phyloP scores from a whole-genome alignment of 179 eudicot genomes.

The Carnegiea gigantea region DNA sequence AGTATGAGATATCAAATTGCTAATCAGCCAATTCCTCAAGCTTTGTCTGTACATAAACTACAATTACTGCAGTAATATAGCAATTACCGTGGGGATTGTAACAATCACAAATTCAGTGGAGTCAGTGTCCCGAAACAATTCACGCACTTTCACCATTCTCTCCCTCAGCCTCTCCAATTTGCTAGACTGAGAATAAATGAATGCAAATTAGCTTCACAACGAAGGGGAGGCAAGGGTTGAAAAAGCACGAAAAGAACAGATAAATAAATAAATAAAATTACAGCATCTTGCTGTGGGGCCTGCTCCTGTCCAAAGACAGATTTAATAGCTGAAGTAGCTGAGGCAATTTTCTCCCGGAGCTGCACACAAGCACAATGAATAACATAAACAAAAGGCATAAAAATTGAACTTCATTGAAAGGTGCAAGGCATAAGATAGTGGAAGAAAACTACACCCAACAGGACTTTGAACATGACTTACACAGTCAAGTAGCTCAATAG shows the following conservation, averaged over 20 bases:
- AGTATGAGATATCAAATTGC: background rate
- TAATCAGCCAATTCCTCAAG: background rate
- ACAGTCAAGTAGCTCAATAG: background rate
- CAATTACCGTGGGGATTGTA: constrained; percentile 89
- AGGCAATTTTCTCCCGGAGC: constrained; percentile 85
- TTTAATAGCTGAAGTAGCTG: constrained; percentile 96
- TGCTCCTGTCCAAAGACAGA: constrained; percentile 89
- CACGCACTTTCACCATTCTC: constrained; percentile 92
- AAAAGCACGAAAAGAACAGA: constrained; percentile 16
- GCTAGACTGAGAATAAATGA: constrained; percentile 48
- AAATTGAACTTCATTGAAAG: background rate
- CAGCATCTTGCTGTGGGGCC: constrained; percentile 54
- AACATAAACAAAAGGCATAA: background rate
- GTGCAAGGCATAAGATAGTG: background rate
- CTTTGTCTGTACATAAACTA: background rate
- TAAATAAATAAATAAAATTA: constrained; percentile 27
- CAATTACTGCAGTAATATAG: background rate
- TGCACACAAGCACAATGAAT: constrained; percentile 31
- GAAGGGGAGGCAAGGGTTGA: background rate
- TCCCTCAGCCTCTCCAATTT: constrained; percentile 83
- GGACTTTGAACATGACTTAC: background rate
- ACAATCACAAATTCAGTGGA: constrained; percentile 97
- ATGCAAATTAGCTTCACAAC: background rate
- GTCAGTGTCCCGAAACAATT: constrained; percentile 83
- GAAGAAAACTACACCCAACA: background rate